Evolutionary conservation across 2,329 filamentous ascomycete genomes (phyloP), one percentile per base, ranked within the genome.

Genomic region (Alternaria arborescens): DNA sequence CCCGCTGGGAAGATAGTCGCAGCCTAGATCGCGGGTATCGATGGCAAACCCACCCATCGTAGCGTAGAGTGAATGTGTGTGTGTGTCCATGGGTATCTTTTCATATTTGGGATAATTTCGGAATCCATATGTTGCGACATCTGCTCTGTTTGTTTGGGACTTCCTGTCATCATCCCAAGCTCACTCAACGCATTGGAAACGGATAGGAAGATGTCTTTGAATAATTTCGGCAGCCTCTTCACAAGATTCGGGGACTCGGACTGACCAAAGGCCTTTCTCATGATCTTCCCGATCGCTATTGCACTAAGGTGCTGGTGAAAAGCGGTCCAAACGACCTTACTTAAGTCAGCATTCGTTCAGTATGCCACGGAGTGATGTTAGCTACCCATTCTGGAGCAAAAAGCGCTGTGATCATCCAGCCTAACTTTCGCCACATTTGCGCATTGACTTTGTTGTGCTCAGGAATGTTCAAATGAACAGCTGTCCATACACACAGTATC

Each of bases 251-350:
- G 16, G 1, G 43, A 3, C 3, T 46, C 26, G 4, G 28, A 6
- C 11, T 32, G 44, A 0, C 1, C 6, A 1, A 22, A 47, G 2
- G 43, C 26, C 2, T 5, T 20, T 5, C 43, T 3, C 43, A 47
- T 47, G 0, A 0, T 6, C 14, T 10, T 20, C 2, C 44, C 44
- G 0, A 47, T 8, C 0, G 5, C 0, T 0, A 0, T 32, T 32
- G 43, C 26, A 0, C 8, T 12, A 5, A 10, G 0, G 1, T 32
- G 44, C 18, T 47, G 5, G 4, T 2, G 0, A 14, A 5, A 47
- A 20, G 28, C 28, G 14, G 28, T 47, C 0, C 20, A 32, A 5
- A 47, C 44, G 2, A 47, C 18, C 44, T 32, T 16, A 3, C 2
- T 16, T 16, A 2, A 3, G 16, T 48, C 8, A 34, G 18, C 28